These are phyloP conservation scores for Candida germanica DNA, from an alignment of 805 yeast species.

Conservation along the genomic window DNA sequence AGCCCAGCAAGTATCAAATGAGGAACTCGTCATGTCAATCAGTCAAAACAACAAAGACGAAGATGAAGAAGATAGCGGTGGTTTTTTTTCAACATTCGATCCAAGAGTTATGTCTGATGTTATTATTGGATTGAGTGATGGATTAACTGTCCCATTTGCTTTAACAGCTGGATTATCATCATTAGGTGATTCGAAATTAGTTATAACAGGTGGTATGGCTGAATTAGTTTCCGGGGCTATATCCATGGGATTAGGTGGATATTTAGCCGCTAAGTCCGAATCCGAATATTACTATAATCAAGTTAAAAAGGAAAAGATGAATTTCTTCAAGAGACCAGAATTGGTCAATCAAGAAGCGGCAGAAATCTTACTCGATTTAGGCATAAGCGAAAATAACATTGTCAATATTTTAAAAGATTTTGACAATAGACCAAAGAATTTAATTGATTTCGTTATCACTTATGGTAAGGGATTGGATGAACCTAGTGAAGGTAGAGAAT, in stretches of 20 bases:
- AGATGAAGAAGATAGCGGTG: constrained; percentile 23
- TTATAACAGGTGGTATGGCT: constrained; percentile 97
- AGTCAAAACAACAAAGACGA: constrained; percentile 19
- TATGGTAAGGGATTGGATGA: constrained; percentile 92
- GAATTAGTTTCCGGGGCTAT: constrained; percentile 96
- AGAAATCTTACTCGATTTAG: constrained; percentile 75
- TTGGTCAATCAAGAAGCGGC: constrained; percentile 72
- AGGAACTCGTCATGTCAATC: constrained; percentile 28
- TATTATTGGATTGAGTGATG: constrained; percentile 92
- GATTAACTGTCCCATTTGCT: constrained; percentile 98
- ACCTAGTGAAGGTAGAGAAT: constrained; percentile 89
- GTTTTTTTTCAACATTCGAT: constrained; percentile 56
- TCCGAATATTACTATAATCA: constrained; percentile 69
- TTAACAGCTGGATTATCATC: constrained; percentile 93
- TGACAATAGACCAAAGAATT: constrained; percentile 69
- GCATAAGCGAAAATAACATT: constrained; percentile 69
- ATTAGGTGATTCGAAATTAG: constrained; percentile 83
- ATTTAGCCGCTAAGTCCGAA: constrained; percentile 90
- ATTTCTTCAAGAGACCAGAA: constrained; percentile 63
- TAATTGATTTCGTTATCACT: constrained; percentile 83
- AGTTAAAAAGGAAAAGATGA: constrained; percentile 66
- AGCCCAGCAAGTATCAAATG: constrained; percentile 32
- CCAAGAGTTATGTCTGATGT: constrained; percentile 94
- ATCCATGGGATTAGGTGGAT: constrained; percentile 97
- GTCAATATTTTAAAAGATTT: constrained; percentile 72